Base-by-base conservation (phyloP, 306 rosid species). In the Morella rubra region DNA sequence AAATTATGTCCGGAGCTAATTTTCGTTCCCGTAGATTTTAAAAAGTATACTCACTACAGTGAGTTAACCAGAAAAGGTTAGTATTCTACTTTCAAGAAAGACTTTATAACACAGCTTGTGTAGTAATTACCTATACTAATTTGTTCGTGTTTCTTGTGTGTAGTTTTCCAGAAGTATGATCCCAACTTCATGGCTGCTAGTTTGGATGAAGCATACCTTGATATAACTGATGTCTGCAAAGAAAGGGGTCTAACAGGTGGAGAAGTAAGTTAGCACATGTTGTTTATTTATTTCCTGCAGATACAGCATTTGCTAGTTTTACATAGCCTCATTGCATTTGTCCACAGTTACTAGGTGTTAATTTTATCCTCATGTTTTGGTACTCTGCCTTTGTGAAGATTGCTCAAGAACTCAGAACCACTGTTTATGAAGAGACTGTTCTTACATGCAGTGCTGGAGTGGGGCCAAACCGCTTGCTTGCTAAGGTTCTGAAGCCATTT, bases 381-480 rank as follows among this genome's bases (percentile, higher is more conserved):
- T 42, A 81, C 20, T 52, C 77, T 79, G 56, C 69, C 42, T 27
- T 73, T 53, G 77, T 64, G 62, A 73, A 92, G 98, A 82, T 92
- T 89, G 97, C 96, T 20, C 75, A 76, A 80, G 96, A 90, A 84
- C 92, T 95, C 78, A 89, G 98, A 84, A 79, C 81, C 66, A 20
- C 87, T 56, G 91, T 95, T 75, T 69, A 71, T 79, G 92, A 87
- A 77, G 96, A 90, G 85, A 95, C 98, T 47, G 97, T 96, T 80
- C 93, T 95, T 81, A 95, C 91, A 15, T 92, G 96, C 72, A 95
- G 98, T 69, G 98, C 95, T 80, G 98, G 98, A 80, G 93, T 95
- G 70, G 98, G 96, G 79, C 92, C 97, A 73, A 95, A 95, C 80
- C 92, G 89, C 76, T 69, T 92, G 67, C 97, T 95, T 81, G 96